phyloP scores from a whole-genome alignment of 1,284 basidiomycete genomes.

The Taiwanofungus camphoratus region DNA sequence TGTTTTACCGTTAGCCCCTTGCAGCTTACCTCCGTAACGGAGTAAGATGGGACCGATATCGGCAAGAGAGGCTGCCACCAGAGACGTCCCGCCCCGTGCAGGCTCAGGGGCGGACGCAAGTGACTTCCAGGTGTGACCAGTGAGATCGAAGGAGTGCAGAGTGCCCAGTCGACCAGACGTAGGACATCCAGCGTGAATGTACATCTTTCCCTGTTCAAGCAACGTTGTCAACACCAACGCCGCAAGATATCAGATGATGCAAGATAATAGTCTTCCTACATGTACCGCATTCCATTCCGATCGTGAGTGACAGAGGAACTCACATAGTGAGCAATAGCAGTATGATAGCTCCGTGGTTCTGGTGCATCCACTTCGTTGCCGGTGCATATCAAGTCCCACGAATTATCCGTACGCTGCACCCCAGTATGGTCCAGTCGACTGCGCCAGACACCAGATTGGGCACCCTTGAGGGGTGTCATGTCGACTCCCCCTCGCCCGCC shows the following conservation, averaged over 20 bases:
- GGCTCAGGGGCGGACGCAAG: conserved; percentile 33
- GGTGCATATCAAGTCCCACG: conserved; percentile 23
- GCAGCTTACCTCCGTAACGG: conserved; percentile 18
- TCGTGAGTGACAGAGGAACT: conserved; percentile 1
- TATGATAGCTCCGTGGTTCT: conserved; percentile 27
- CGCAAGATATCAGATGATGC: neutral
- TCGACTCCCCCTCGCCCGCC: conserved; percentile 38
- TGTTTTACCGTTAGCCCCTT: neutral
- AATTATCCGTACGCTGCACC: neutral
- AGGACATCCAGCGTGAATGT: conserved; percentile 40
- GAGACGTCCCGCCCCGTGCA: conserved; percentile 32
- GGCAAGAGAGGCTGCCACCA: conserved; percentile 18
- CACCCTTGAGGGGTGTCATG: conserved; percentile 29
- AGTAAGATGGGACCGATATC: conserved; percentile 10
- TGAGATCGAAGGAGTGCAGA: conserved; percentile 33
- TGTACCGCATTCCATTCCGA: neutral
- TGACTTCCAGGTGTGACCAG: conserved; percentile 25
- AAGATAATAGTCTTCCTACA: neutral
- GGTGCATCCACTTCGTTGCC: conserved; percentile 22
- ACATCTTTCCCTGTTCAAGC: conserved; percentile 29
- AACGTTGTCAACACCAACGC: neutral
- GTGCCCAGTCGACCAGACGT: conserved; percentile 28
- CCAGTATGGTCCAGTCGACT: neutral
- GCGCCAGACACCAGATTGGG: conserved; percentile 30
- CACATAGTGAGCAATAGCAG: conserved; percentile 20